A percentile compares a stretch with the other conserved stretches of the same genome.
Evolutionary conservation across 2,329 filamentous ascomycete species (phyloP).

Genomic region (Didymella lethalis): DNA sequence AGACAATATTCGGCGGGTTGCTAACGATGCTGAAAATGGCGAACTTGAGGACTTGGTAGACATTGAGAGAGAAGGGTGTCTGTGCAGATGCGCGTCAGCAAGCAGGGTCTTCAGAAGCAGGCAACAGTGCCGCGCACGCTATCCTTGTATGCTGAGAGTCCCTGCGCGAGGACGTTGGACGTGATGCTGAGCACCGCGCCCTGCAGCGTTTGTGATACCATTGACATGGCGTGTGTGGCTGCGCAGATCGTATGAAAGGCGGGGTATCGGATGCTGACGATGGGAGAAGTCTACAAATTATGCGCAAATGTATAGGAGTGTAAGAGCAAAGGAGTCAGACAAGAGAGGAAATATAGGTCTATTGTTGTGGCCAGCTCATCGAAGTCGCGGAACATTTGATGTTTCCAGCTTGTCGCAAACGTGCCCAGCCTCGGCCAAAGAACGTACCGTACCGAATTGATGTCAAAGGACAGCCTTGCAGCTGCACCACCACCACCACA

Average conservation of each 20-base stretch:
- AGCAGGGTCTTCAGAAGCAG: neutral
- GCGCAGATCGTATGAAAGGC: neutral
- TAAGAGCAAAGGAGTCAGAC: neutral
- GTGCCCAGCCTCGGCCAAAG: neutral
- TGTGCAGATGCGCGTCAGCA: slow-evolving; percentile 44
- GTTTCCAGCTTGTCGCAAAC: slow-evolving; percentile 23
- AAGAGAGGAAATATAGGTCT: slow-evolving; percentile 1
- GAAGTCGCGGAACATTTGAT: slow-evolving; percentile 21
- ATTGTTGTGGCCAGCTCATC: slow-evolving; percentile 23
- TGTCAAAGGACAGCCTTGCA: slow-evolving; percentile 7
- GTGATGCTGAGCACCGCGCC: slow-evolving; percentile 69
- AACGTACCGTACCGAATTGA: slow-evolving; percentile 8
- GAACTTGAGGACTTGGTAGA: slow-evolving; percentile 77
- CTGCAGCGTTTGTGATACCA: slow-evolving; percentile 61
- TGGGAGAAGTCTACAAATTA: neutral
- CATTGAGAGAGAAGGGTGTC: slow-evolving; percentile 69
- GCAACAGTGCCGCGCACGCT: slow-evolving; percentile 57
- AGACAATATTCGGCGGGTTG: slow-evolving; percentile 84
- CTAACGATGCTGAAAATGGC: slow-evolving; percentile 74
- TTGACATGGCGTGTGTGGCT: slow-evolving; percentile 36
- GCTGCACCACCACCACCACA: neutral
- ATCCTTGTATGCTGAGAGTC: slow-evolving; percentile 68
- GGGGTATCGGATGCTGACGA: neutral
- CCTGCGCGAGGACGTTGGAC: slow-evolving; percentile 78
- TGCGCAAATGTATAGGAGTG: neutral